Percentiles rank a stretch among this genome's conserved stretches.
Evolutionary conservation across 345 rosid genomes (phyloP).

Genomic region (Boechera stricta): DNA sequence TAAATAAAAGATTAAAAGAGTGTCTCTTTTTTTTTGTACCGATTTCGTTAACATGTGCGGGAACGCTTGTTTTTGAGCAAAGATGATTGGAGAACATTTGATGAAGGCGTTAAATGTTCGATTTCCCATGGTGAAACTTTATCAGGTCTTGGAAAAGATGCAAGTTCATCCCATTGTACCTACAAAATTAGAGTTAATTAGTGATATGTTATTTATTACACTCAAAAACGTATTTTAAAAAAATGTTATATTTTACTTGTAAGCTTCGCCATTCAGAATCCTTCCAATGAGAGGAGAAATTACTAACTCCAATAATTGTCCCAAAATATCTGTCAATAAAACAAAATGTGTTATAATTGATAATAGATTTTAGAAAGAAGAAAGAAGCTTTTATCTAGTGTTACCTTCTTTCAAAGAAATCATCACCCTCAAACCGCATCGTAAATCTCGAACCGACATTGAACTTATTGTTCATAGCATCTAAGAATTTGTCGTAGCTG

Average conservation of each 20-base stretch:
- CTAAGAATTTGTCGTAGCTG: not conserved
- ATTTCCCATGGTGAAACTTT: slow-evolving; percentile 71
- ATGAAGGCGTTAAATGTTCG: slow-evolving; percentile 49
- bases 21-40: not conserved
- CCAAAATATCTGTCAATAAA: not conserved
- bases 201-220: not conserved
- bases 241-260: not conserved
- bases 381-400: not conserved
- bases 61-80: not conserved
- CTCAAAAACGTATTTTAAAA: not conserved
- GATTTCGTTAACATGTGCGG: not conserved
- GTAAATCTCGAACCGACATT: not conserved
- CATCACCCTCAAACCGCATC: not conserved
- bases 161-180: slow-evolving; percentile 70
- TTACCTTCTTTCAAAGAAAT: not conserved
- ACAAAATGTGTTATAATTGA: not conserved
- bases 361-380: not conserved
- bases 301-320: not conserved
- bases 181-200: slow-evolving; percentile 20
- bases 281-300: not conserved
- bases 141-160: slow-evolving; percentile 57
- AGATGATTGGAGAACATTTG: not conserved
- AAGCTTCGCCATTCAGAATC: not conserved
- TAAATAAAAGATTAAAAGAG: not conserved
- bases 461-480: not conserved